Conservation (phyloP, 2,329 filamentous ascomycete genomes). For the Pyrenophora seminiperda region DNA sequence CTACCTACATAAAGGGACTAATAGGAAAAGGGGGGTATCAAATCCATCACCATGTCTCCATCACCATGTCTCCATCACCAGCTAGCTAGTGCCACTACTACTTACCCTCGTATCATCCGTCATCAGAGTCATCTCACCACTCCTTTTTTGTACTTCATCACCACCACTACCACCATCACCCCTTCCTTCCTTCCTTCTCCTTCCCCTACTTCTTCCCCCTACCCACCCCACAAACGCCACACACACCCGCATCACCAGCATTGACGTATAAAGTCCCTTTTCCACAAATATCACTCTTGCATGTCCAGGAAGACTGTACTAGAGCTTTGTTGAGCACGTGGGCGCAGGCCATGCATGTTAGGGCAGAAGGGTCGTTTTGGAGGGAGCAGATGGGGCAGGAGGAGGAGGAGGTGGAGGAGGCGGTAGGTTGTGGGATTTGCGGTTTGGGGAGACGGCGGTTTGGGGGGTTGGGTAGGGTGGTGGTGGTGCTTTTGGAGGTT, state of each 20-base stretch:
- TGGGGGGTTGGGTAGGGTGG: neutral
- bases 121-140: no score
- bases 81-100: no score
- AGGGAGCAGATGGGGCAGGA: constrained; percentile 71
- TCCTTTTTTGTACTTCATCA: neutral
- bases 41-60: no score
- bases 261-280: constrained; percentile 66
- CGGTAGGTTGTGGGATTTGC: neutral
- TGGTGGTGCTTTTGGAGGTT: neutral
- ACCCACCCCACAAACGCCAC: constrained; percentile 67
- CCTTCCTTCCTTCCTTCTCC: no score
- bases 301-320: constrained; percentile 67
- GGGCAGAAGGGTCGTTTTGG: constrained; percentile 58
- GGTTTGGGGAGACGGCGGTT: neutral
- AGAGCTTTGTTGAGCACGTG: constrained; percentile 67
- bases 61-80: no score
- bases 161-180: no score
- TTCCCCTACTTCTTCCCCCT: constrained; percentile 1
- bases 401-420: neutral
- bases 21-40: no score
- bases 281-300: constrained; percentile 62
- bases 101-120: no score
- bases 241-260: constrained; percentile 69
- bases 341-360: constrained; percentile 71
- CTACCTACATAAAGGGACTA: no score